Base-by-base conservation (phyloP, 2,329 filamentous ascomycete species). In the Penicillium sp. region DNA sequence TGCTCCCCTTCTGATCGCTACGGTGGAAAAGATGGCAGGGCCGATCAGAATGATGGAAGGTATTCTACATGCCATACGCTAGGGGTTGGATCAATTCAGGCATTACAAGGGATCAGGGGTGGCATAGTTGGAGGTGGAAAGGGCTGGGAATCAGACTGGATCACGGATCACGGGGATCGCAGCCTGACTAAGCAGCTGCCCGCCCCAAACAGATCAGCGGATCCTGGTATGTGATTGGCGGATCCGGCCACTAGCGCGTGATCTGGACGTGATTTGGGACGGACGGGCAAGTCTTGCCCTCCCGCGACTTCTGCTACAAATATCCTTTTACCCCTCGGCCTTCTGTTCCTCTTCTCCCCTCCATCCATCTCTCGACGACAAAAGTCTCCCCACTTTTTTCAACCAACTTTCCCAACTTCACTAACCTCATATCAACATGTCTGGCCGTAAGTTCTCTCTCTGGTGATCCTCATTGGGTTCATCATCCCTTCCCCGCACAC, bases 391-490 rank as follows among this genome's bases (percentile, higher is more conserved):
- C 62, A 66, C 58, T 58, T 65, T 41, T 62, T 60, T 66, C 61
- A 68, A 62, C 62, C 62, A 31, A 31, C 65, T 70, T 69, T 62
- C 31, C 9, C 40, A 52, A 35, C 35, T 57, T 62, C 66, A 55
- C 59, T 55, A 64, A 54, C 51, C 31, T 63, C 68, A 73, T 64
- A 60, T 81, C 79, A 84, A 75, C 68, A 85, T 85, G 82, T 82
- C 82, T 84, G 82, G 82, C 80, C 82, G 82, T 83, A 77, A 83
- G 82, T 84, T 60, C 51, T 60, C 36, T 50, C 19, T 24, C 22
- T 10, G 18, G 24, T 31, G 24, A 41, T 51, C 54, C 13, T 40
- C 33, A 44, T 59, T 52, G 49, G 24, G 22, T 44, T 43, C 22
- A 13, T 31, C 43, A 41, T 41, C 39, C 22, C 39, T 40, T 27